These are phyloP conservation scores for Cryptococcus hybrid DNA, from an alignment of 1,284 basidiomycete genomes.

Conservation along the genomic window DNA sequence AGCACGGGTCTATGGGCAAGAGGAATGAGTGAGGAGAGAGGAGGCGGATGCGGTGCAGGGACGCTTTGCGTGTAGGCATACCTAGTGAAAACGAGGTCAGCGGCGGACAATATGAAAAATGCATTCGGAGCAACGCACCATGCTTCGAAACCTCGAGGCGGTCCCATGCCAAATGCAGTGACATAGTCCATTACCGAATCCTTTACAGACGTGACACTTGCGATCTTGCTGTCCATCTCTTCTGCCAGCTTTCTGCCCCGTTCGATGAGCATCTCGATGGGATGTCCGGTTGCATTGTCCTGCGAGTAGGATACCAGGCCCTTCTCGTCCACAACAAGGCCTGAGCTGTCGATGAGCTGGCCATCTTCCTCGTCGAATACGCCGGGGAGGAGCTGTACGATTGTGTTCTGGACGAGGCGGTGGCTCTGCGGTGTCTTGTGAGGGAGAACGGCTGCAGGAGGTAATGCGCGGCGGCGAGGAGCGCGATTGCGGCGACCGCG, in stretches of 20 bases:
- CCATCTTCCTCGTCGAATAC: too few species aligned
- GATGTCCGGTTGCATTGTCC: constrained; percentile 19
- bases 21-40: constrained; percentile 29
- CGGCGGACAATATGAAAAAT: not conserved
- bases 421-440: not conserved
- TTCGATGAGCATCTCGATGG: constrained; percentile 34
- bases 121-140: constrained; percentile 26
- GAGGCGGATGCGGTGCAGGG: constrained; percentile 14
- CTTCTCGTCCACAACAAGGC: constrained; percentile 3
- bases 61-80: constrained; percentile 29
- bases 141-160: constrained; percentile 38
- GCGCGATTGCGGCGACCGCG: not conserved
- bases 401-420: not conserved
- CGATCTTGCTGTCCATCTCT: constrained; percentile 25
- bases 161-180: constrained; percentile 29
- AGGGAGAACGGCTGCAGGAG: constrained; percentile 4
- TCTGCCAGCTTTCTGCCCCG: constrained; percentile 21
- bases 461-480: constrained; percentile 3
- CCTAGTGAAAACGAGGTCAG: constrained; percentile 18
- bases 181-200: constrained; percentile 38
- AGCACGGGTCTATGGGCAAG: constrained; percentile 34
- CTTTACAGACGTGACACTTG: constrained; percentile 18
- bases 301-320: constrained; percentile 5
- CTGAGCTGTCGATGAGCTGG: too few species aligned
- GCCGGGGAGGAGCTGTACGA: too few species aligned